phyloP scores from a whole-genome alignment of 164 flowering plant species.

The Amborella trichopoda region DNA sequence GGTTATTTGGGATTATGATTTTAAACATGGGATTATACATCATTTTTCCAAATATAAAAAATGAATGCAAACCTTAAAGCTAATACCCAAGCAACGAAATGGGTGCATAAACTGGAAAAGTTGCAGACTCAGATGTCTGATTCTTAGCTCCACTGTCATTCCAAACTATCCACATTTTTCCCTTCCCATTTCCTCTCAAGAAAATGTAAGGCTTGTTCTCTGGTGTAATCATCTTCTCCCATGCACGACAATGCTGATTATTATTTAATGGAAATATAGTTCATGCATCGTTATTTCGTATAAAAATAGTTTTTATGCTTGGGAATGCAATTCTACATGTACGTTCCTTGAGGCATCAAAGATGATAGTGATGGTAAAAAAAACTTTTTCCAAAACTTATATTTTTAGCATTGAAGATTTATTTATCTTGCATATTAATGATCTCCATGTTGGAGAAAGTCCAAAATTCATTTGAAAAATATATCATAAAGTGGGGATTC shows the following conservation, averaged over 20 bases:
- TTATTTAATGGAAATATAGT: background rate
- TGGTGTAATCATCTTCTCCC: conserved; percentile 72
- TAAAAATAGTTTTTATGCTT: background rate
- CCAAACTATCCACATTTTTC: conserved; percentile 48
- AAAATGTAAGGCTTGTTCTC: conserved; percentile 60
- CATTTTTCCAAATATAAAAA: too few species aligned
- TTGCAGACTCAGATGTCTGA: conserved; percentile 40
- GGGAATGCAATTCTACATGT: background rate
- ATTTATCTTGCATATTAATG: background rate
- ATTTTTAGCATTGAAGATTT: background rate
- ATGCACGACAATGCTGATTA: conserved; percentile 9
- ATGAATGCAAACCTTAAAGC: conserved; percentile 71
- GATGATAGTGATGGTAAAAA: background rate
- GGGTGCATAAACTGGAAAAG: conserved; percentile 48
- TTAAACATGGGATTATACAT: too few species aligned
- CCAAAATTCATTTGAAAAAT: too few species aligned
- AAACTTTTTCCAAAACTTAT: background rate
- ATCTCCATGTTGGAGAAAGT: too few species aligned
- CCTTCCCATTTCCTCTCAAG: conserved; percentile 88
- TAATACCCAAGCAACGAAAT: conserved; percentile 67
- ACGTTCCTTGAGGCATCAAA: background rate
- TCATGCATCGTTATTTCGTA: background rate
- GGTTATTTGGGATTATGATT: too few species aligned
- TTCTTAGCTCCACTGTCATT: conserved; percentile 31
- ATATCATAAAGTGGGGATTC: too few species aligned